Evolutionary conservation across 192 early-diverging fungal species (phyloP).

Genomic region (Geosiphon pyriformis): DNA sequence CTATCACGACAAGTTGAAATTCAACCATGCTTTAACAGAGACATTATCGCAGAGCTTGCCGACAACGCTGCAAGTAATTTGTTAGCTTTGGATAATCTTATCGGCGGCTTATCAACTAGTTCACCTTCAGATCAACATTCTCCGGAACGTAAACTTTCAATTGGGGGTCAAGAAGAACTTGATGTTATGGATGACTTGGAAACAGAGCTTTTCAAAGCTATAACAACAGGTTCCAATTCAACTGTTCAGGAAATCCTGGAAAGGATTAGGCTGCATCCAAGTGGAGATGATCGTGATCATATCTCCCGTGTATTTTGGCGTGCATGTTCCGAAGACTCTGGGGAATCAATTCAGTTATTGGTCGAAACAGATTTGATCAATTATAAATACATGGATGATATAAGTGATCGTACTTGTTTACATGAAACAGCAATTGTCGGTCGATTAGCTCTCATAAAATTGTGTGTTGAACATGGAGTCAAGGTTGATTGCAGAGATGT

Average conservation of each 20-base stretch:
- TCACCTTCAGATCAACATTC: constrained; percentile 30
- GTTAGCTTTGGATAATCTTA: constrained; percentile 68
- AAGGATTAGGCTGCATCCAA: constrained; percentile 39
- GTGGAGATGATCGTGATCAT: constrained; percentile 50
- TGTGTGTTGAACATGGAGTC: constrained; percentile 48
- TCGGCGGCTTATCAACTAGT: constrained; percentile 32
- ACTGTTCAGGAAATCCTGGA: constrained; percentile 48
- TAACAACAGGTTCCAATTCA: constrained; percentile 39
- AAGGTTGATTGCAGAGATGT: constrained; percentile 69
- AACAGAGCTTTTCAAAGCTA: constrained; percentile 50
- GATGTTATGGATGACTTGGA: constrained; percentile 55
- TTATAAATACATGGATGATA: constrained; percentile 83
- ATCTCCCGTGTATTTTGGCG: constrained; percentile 73
- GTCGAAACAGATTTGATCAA: constrained; percentile 66
- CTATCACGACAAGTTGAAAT: constrained; percentile 95
- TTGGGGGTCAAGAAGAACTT: constrained; percentile 22
- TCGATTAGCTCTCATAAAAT: constrained; percentile 58
- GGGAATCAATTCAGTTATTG: constrained; percentile 55
- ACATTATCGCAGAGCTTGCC: constrained; percentile 82
- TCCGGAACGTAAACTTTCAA: constrained; percentile 27
- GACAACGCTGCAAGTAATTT: constrained; percentile 76
- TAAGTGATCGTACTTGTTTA: constrained; percentile 83
- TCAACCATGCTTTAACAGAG: constrained; percentile 95
- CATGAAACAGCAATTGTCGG: constrained; percentile 89
- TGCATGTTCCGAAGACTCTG: constrained; percentile 51